Evolutionary conservation across 2,329 filamentous ascomycete species (phyloP), one percentile per base, ranked within the genome.

Genomic region (Talaromyces pinophilus): DNA sequence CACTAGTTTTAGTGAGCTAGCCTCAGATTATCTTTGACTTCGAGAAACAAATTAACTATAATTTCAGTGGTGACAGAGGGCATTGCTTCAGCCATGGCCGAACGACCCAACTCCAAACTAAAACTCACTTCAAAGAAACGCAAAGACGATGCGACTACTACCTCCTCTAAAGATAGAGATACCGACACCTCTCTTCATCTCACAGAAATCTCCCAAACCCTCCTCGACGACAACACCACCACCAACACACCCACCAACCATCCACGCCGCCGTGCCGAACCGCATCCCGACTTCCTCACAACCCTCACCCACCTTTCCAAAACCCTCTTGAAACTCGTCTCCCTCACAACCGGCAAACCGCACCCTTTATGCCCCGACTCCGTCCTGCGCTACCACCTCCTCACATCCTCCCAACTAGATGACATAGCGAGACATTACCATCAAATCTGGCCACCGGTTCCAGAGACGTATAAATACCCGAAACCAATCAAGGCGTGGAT

Each of bases 371-470:
- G 82, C 67, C 81, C 81, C 0, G 60, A 17, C 1, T 77, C 70
- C 0, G 59, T 81, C 2, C 71, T 82, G 0, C 71, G 78, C 22
- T 82, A 76, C 69, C 76, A 81, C 64, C 73, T 82, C 7, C 75
- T 82, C 35, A 81, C 80, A 1, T 71, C 74, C 11, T 48, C 67
- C 0, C 77, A 82, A 68, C 74, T 82, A 2, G 80, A 82, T 64
- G 67, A 71, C n/a, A 75, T 82, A 0, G 79, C 80, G 11, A 65
- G 72, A 0, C 76, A 78, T 69, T 82, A 78, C 67, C 79, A 82
- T 65, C 81, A 82, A 63, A 73, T 78, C 5, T 74, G 73, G 52
- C 80, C 79, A 0, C 73, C 80, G 0, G 59, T 72, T 0, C 69
- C 67, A 0, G 73, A 74, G 25, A 78, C 78, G 0, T 71, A 64